Base-by-base conservation (phyloP, 441 rosid genomes). In the Populus hybrid region DNA sequence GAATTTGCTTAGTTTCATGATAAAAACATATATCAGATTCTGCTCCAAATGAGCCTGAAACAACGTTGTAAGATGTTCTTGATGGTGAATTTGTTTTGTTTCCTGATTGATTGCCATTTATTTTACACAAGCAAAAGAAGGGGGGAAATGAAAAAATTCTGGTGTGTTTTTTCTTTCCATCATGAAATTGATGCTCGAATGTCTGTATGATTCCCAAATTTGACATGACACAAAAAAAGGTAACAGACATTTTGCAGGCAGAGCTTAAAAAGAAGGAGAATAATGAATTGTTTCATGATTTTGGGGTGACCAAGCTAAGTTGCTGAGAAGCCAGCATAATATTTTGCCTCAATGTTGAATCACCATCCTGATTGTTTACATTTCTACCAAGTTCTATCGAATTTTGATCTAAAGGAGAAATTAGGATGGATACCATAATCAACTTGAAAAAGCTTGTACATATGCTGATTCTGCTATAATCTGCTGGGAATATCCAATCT, bases 21-120 rank as follows among this genome's bases (percentile, higher is more conserved):
- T 26, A 95, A 30, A 92, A 88, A 71, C 85, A 89, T 69, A 77
- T 94, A 71, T 93, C 97, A 6, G 87, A 86, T 85, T 85, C 92
- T 74, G 98, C 98, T 3, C 94, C 98, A 42, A 71, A 84, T 71
- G 84, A 65, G 21, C 95, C 97, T 9, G 91, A 89, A 67, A 86
- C n/a, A 14, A 50, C 93, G 21, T 78, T 94, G 79, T 85, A 89
- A 67, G 73, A 82, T 75, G 89, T 94, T 82, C 94, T 94, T 71
- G 86, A 92, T 76, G 97, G 97, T 92, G 74, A 88, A 72, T 65
- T 73, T 14, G 19, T 0, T 50, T 50, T 0, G 57, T 3, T 50
- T 50, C 19, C 5, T 50, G n/a, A 50, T 14, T 50, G 57, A 50
- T 50, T 50, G 57, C 57, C 57, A 50, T 50, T 50, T 50, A 50